Base-by-base conservation (phyloP, 169 alveolate species). In the Toxoplasma gondii region DNA sequence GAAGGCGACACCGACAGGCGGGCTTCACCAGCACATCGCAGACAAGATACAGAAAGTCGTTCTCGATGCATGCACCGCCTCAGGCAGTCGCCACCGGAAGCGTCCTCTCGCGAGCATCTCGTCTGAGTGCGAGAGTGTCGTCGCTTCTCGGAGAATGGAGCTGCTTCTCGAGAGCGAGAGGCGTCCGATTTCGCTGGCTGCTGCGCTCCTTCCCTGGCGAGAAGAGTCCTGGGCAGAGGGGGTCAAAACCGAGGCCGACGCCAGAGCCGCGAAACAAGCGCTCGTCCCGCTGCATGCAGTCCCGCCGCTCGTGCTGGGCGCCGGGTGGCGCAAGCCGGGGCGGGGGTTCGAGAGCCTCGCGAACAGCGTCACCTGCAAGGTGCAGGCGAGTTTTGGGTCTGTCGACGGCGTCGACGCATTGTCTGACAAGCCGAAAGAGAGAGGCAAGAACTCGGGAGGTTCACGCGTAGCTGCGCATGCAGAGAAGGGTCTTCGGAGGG, bases 41-140 rank as follows among this genome's bases (percentile, higher is more conserved):
- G 90, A 82, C n/a, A 82, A 82, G 64, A 82, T 44, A 24, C n/a
- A 82, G 67, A 38, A 36, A 44, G 64, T 82, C 12, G 24, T 82
- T 16, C 67, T 82, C 22, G 67, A 82, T 38, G 90, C 67, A 12
- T 82, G 90, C 38, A 49, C n/a, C 67, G n/a, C 27, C 36, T 19
- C 88, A 7, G 67, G 41, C 36, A 43, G 41, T 29, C 69, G 53
- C 90, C 90, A 34, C 84, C 22, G 44, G 7, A 74, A n/a, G 84
- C 39, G 84, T 2, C 39, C 39, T 1, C 24, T 16, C 39, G 44
- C 84, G 49, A 27, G 45, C 34, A 4, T n/a, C n/a, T 41, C 43
- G 84, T 41, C 84, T 19, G 84, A 16, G 17, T 41, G 45, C 19
- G 44, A 31, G 44, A n/a, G 12, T 1, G 36, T 34, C 64, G 5